Percentiles rank a stretch among this genome's conserved stretches.
phyloP scores from a whole-genome alignment of 2,329 filamentous ascomycete genomes.

The Ceratocystis lukuohia region DNA sequence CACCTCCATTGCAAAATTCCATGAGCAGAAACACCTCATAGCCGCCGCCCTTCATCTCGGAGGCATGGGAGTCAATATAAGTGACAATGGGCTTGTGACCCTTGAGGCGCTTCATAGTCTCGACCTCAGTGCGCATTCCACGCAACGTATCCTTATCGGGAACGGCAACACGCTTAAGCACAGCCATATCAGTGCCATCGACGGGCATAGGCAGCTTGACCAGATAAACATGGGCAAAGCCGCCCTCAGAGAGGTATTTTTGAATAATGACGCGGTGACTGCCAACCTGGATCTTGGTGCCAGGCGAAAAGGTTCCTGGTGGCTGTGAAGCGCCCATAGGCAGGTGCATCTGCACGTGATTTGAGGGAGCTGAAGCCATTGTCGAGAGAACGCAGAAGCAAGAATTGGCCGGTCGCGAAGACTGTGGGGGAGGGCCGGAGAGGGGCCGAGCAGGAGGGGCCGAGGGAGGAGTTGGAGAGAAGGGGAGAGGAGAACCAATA shows the following conservation, averaged over 20 bases:
- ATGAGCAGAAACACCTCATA: slow-evolving; percentile 98
- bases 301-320: slow-evolving; percentile 79
- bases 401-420: neutral
- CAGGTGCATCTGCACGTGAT: slow-evolving; percentile 21
- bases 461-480: neutral
- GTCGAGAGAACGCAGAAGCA: slow-evolving; percentile 2
- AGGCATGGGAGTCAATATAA: slow-evolving; percentile 97
- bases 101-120: slow-evolving; percentile 99
- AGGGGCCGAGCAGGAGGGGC: neutral
- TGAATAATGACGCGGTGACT: slow-evolving; percentile 86
- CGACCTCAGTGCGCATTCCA: slow-evolving; percentile 95
- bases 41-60: slow-evolving; percentile 78
- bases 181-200: slow-evolving; percentile 66
- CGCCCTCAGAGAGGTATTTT: slow-evolving; percentile 94
- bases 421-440: neutral
- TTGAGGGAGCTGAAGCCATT: slow-evolving; percentile 15
- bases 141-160: slow-evolving; percentile 89
- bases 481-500: neutral
- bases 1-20: slow-evolving; percentile 92
- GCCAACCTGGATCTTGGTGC: slow-evolving; percentile 94
- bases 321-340: slow-evolving; percentile 37
- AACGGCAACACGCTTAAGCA: slow-evolving; percentile 89
- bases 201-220: slow-evolving; percentile 70
- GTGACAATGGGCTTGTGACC: slow-evolving; percentile 92
- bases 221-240: slow-evolving; percentile 96